Conservation (phyloP, 768 basidiomycete species). For the Mycena metata region DNA sequence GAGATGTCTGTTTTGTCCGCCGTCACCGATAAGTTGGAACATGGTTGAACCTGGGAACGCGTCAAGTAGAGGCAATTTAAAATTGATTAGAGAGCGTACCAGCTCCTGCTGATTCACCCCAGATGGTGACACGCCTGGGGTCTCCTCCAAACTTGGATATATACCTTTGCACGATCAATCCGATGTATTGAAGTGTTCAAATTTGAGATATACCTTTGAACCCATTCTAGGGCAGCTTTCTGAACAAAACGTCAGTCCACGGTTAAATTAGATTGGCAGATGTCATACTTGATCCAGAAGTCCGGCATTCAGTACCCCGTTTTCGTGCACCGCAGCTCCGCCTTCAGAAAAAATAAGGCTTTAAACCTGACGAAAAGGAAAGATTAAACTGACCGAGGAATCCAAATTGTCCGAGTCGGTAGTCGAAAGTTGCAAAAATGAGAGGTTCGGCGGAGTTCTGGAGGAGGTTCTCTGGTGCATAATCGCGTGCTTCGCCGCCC, state of each 20-base stretch:
- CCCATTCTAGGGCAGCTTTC: slow-evolving; percentile 55
- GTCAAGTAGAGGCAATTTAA: too few species aligned
- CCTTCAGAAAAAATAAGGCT: slow-evolving; percentile 39
- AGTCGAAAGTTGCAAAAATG: slow-evolving; percentile 59
- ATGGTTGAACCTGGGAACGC: slow-evolving; percentile 46
- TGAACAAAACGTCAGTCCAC: slow-evolving; percentile 7
- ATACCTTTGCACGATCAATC: too few species aligned
- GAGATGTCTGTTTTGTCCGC: slow-evolving; percentile 49
- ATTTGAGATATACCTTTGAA: slow-evolving; percentile 53
- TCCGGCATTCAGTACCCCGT: slow-evolving; percentile 54
- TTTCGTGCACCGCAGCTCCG: slow-evolving; percentile 46
- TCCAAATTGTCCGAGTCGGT: slow-evolving; percentile 58
- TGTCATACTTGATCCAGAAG: slow-evolving; percentile 45
- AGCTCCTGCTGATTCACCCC: slow-evolving; percentile 60
- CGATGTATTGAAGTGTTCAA: too few species aligned
- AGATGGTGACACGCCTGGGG: slow-evolving; percentile 53
- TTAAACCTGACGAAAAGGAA: too few species aligned
- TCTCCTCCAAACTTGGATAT: slow-evolving; percentile 56
- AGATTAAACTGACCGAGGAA: slow-evolving; percentile 49
- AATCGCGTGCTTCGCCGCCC: slow-evolving; percentile 49
- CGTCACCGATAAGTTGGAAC: slow-evolving; percentile 56
- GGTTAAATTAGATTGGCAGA: background rate
- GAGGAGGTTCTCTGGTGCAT: slow-evolving; percentile 50
- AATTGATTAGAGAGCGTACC: slow-evolving; percentile 30
- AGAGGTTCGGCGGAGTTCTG: slow-evolving; percentile 48